Conservation (phyloP, 768 basidiomycete species). For the Dioszegia hungarica region DNA sequence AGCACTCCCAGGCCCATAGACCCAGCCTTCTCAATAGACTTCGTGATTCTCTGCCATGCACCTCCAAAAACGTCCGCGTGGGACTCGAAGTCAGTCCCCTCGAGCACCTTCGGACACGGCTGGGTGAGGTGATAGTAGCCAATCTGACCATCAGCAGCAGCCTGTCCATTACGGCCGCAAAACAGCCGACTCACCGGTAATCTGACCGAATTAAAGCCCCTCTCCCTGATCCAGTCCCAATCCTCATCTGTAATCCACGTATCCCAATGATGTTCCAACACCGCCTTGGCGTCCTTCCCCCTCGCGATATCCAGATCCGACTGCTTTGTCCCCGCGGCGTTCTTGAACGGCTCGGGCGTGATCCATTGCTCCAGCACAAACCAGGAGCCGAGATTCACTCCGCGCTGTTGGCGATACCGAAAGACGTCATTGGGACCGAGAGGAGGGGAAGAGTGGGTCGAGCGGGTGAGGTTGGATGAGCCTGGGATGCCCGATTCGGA, state of each 20-base stretch:
- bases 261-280: constrained; percentile 69
- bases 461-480: neutral
- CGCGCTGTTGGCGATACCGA: constrained; percentile 67
- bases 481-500: neutral
- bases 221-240: constrained; percentile 60
- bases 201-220: constrained; percentile 61
- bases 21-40: constrained; percentile 58
- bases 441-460: constrained; percentile 4
- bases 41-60: constrained; percentile 66
- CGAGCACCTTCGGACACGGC: constrained; percentile 67
- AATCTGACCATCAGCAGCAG: constrained; percentile 43
- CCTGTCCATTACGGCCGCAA: neutral
- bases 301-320: constrained; percentile 60
- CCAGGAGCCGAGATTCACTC: constrained; percentile 71
- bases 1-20: constrained; percentile 71
- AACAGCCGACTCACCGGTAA: constrained; percentile 54
- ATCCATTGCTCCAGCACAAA: constrained; percentile 79
- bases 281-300: constrained; percentile 54
- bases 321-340: constrained; percentile 55
- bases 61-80: constrained; percentile 56
- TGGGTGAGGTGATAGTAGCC: constrained; percentile 77
- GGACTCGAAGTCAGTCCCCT: constrained; percentile 63
- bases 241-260: constrained; percentile 77
- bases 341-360: constrained; percentile 54
- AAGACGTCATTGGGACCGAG: constrained; percentile 52